Base-by-base conservation (phyloP, 176 grass and related monocot genomes). In the Carex myosuroides region DNA sequence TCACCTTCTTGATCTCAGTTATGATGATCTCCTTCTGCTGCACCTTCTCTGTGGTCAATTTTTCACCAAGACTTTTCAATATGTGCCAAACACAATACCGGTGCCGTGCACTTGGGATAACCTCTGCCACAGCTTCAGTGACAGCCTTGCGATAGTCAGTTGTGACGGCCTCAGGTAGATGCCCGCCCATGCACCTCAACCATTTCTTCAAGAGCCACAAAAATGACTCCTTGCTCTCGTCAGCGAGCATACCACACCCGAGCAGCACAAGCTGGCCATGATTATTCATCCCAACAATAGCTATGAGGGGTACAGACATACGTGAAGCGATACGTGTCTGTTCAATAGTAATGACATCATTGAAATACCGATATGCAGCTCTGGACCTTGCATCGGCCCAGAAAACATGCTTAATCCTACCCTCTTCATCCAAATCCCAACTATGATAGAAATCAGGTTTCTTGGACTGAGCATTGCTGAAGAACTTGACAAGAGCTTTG, bases 71-170 rank as follows among this genome's bases (percentile, higher is more conserved):
- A 78, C 91, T 93, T 83, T 87, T 97, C 86, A 91, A 80, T 74
- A 94, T 94, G 86, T 97, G 77, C 94, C 94, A 97, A 85, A 93
- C 85, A 33, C 94, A 97, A 85, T 93, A 97, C 6, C 94, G 89
- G 75, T 93, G 91, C 54, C 94, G 88, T 52, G 88, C 82, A 87
- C 83, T 80, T 80, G 94, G 91, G 24, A 94, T 87, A 69, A 97
- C 89, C 66, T 94, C 91, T n/a, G 87, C 77, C 77, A 97, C 84
- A 10, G 91, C 94, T 81, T 91, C 81, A 48, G 81, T 83, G 30
- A 82, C 67, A 26, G 56, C 85, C 62, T 80, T 87, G 37, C 78
- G 79, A 29, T 87, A 80, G 30, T 87, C 85, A 61, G 75, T 87
- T 29, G 79, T 87, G 46, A 87, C 14, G 4, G 85, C 85, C 48